These are phyloP conservation scores for Termitomyces sp. DNA, from an alignment of 768 basidiomycete genomes.

Conservation along the genomic window DNA sequence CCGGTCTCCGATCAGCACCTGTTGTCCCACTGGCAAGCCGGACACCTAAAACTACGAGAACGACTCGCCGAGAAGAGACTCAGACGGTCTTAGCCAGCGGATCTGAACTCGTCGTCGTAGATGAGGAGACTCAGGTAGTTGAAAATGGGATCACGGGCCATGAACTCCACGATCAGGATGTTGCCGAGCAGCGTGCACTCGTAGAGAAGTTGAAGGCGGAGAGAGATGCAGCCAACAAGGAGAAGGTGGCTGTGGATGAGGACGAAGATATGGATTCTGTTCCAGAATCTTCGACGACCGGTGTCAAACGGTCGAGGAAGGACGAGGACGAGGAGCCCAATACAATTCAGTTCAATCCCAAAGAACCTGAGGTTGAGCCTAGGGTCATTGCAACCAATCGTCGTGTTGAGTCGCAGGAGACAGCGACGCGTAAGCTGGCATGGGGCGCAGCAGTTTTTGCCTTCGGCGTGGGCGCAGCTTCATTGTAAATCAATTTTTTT, in stretches of 20 bases:
- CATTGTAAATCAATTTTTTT: slow-evolving; percentile 45
- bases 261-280: slow-evolving; percentile 27
- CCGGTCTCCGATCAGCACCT: slow-evolving; percentile 28
- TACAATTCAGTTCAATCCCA: slow-evolving; percentile 54
- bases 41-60: slow-evolving; percentile 32
- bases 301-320: slow-evolving; percentile 55
- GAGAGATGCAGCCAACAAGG: slow-evolving; percentile 29
- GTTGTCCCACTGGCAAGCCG: slow-evolving; percentile 31
- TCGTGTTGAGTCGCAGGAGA: slow-evolving; percentile 55
- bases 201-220: slow-evolving; percentile 70
- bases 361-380: slow-evolving; percentile 61
- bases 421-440: slow-evolving; percentile 69
- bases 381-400: slow-evolving; percentile 55
- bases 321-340: slow-evolving; percentile 41
- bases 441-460: slow-evolving; percentile 88
- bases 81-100: slow-evolving; percentile 41
- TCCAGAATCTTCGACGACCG: slow-evolving; percentile 19
- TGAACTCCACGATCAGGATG: slow-evolving; percentile 64
- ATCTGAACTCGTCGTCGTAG: slow-evolving; percentile 63
- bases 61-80: slow-evolving; percentile 28
- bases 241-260: slow-evolving; percentile 27
- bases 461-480: slow-evolving; percentile 66
- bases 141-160: slow-evolving; percentile 52
- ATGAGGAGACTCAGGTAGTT: slow-evolving; percentile 57
- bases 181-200: slow-evolving; percentile 74